Conservation (phyloP, 2,329 filamentous ascomycete species). For the Chrysoporthe deuterocubensis region DNA sequence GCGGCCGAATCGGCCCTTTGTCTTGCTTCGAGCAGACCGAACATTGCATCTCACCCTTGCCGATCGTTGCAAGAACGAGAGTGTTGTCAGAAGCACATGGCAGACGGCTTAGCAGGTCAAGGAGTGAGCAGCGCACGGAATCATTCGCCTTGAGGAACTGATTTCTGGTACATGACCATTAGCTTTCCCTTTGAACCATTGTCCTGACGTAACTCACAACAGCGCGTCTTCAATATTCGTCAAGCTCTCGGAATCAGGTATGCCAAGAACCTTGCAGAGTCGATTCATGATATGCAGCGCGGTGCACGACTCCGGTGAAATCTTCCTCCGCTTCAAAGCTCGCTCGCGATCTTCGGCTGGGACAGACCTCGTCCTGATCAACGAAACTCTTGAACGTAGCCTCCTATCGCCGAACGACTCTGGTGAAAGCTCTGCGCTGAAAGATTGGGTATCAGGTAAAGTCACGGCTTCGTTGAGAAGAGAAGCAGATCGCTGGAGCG, state of each 20-base stretch:
- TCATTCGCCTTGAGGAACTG: conserved; percentile 32
- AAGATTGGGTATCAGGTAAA: conserved; percentile 3
- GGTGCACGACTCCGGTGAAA: conserved; percentile 2
- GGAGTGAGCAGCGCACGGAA: conserved; percentile 33
- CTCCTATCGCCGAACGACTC: conserved; percentile 19
- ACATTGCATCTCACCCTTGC: conserved; percentile 30
- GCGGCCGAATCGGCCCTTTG: conserved; percentile 15
- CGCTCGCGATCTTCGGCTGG: conserved; percentile 8
- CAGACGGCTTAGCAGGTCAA: conserved; percentile 57
- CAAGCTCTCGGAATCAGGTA: conserved; percentile 9
- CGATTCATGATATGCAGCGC: conserved; percentile 10
- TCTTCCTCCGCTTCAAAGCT: conserved; percentile 20
- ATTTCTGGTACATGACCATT: conserved; percentile 15
- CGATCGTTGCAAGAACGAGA: conserved; percentile 37
- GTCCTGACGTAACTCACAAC: conserved; percentile 17
- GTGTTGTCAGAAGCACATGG: conserved; percentile 59
- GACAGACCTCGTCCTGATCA: conserved; percentile 10
- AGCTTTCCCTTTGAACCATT: neutral
- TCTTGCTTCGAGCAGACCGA: conserved; percentile 31
- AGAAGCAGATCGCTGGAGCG: conserved; percentile 15
- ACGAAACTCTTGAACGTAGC: conserved; percentile 14
- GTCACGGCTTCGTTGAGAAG: conserved; percentile 19
- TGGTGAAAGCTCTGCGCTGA: conserved; percentile 14
- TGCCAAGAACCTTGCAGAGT: conserved; percentile 13
- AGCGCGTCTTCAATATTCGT: conserved; percentile 17